Conservation (phyloP, 768 basidiomycete genomes). For the Vishniacozyma victoriae region DNA sequence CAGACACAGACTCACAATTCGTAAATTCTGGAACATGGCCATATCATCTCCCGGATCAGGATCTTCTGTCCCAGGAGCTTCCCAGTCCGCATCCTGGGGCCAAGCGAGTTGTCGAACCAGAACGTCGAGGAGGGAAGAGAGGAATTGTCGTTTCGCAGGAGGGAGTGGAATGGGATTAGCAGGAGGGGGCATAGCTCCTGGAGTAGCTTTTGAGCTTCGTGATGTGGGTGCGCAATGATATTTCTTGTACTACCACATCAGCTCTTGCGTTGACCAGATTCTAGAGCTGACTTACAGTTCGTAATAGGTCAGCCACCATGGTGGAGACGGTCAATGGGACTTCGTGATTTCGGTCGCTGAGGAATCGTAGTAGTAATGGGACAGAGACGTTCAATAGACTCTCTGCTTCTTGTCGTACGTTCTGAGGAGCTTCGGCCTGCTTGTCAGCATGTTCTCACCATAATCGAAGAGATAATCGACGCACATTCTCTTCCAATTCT, state of each 20-base stretch:
- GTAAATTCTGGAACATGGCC: slow-evolving; percentile 72
- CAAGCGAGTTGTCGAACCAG: slow-evolving; percentile 85
- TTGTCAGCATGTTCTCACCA: not conserved
- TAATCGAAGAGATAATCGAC: too few species aligned
- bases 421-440: slow-evolving; percentile 51
- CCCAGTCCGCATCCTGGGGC: slow-evolving; percentile 56
- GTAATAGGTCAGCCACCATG: slow-evolving; percentile 67
- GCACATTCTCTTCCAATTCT: slow-evolving; percentile 72
- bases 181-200: slow-evolving; percentile 28
- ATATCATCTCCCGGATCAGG: slow-evolving; percentile 82
- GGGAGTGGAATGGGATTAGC: slow-evolving; percentile 52
- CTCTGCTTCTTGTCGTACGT: slow-evolving; percentile 61
- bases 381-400: slow-evolving; percentile 61
- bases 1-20: slow-evolving; percentile 57
- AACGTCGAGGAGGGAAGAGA: slow-evolving; percentile 68
- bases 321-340: slow-evolving; percentile 80
- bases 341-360: slow-evolving; percentile 85
- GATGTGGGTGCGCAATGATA: too few species aligned
- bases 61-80: slow-evolving; percentile 52
- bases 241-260: slow-evolving; percentile 71
- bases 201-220: too few species aligned
- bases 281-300: slow-evolving; percentile 56
- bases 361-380: slow-evolving; percentile 77
- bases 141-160: slow-evolving; percentile 65
- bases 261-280: not conserved